phyloP scores from a whole-genome alignment of 805 yeast species.

The Starmerella sp. region DNA sequence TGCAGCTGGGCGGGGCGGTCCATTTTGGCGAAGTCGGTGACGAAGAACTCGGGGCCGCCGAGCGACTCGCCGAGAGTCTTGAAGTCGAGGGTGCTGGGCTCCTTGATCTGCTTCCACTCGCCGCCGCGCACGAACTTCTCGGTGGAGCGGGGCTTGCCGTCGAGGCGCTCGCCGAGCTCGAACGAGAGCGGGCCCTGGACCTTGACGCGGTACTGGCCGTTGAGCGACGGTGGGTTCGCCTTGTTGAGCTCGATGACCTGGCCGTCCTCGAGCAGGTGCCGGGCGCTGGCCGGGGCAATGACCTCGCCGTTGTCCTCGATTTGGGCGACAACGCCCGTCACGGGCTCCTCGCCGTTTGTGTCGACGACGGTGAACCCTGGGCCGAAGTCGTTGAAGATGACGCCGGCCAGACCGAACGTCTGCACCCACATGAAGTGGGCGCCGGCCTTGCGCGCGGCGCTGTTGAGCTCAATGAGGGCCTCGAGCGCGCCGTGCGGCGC shows the following conservation, averaged over 20 bases:
- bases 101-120: constrained; percentile 80
- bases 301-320: constrained; percentile 82
- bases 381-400: constrained; percentile 84
- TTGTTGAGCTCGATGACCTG: constrained; percentile 78
- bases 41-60: constrained; percentile 61
- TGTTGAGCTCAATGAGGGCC: constrained; percentile 64
- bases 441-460: constrained; percentile 56
- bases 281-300: constrained; percentile 80
- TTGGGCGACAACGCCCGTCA: constrained; percentile 75
- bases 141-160: constrained; percentile 39
- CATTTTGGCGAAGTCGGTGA: constrained; percentile 86
- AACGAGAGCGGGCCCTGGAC: constrained; percentile 94
- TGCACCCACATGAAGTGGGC: constrained; percentile 76
- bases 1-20: constrained; percentile 87
- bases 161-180: constrained; percentile 43
- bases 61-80: constrained; percentile 56
- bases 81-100: constrained; percentile 56
- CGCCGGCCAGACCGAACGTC: constrained; percentile 79
- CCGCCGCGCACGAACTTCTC: constrained; percentile 66
- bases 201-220: constrained; percentile 60
- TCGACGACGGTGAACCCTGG: constrained; percentile 67
- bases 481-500: constrained; percentile 35
- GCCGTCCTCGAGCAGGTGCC: constrained; percentile 93
- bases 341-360: constrained; percentile 86
- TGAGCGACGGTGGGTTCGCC: constrained; percentile 69